Percentiles rank a stretch among this genome's conserved stretches.
phyloP scores from a whole-genome alignment of 2,329 filamentous ascomycete genomes.

The Fusarium torulosum region DNA sequence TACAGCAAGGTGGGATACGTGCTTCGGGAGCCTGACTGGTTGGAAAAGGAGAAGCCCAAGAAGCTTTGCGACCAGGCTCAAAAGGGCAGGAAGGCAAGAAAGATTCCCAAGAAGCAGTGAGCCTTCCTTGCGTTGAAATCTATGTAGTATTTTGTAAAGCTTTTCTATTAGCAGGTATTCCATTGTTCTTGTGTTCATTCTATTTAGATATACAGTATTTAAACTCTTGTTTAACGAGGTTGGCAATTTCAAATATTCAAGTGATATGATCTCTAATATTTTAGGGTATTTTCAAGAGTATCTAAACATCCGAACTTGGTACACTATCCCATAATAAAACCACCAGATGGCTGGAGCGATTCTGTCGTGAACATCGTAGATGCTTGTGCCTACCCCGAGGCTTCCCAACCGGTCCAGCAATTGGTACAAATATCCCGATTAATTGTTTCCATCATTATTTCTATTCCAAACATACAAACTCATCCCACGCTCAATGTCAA shows the following conservation, averaged over 20 bases:
- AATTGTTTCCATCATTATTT: slow-evolving; percentile 32
- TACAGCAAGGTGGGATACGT: slow-evolving; percentile 86
- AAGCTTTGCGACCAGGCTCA: slow-evolving; percentile 78
- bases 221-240: too few species aligned
- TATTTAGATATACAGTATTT: not conserved
- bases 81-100: slow-evolving; percentile 67
- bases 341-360: not conserved
- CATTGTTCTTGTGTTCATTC: not conserved
- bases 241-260: not conserved
- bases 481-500: not conserved
- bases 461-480: slow-evolving; percentile 26
- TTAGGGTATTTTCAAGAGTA: slow-evolving; percentile 24
- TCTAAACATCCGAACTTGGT: slow-evolving; percentile 23
- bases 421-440: slow-evolving; percentile 41
- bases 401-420: slow-evolving; percentile 40
- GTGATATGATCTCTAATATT: slow-evolving; percentile 20
- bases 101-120: slow-evolving; percentile 46
- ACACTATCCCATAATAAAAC: slow-evolving; percentile 23
- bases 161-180: not conserved
- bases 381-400: slow-evolving; percentile 36
- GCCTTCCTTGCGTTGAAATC: not conserved
- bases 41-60: slow-evolving; percentile 71
- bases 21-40: slow-evolving; percentile 69
- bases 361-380: slow-evolving; percentile 25
- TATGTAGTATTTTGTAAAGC: not conserved